Percentiles rank a stretch among this genome's conserved stretches.
These are phyloP conservation scores for Aphanomyces astaci DNA, from an alignment of 352 stramenopile species.

Conservation along the genomic window DNA sequence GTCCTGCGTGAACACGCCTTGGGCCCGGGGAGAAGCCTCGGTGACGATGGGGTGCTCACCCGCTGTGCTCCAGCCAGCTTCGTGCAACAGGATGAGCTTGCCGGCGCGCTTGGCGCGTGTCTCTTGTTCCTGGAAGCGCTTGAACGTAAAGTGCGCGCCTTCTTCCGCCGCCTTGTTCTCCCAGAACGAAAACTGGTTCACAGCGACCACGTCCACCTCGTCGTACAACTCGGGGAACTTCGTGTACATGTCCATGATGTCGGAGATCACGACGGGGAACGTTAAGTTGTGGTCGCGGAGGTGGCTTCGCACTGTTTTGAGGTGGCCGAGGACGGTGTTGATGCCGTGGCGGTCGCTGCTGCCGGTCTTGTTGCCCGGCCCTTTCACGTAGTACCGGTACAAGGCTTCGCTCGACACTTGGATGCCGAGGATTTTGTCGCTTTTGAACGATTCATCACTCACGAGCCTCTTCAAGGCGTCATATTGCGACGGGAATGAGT, in stretches of 20 bases:
- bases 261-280: slow-evolving; percentile 52
- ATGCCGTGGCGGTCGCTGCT: background rate
- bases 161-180: slow-evolving; percentile 38
- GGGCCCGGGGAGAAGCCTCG: slow-evolving; percentile 38
- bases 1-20: too few species aligned
- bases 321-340: slow-evolving; percentile 28
- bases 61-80: slow-evolving; percentile 53
- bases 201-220: slow-evolving; percentile 55
- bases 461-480: slow-evolving; percentile 36
- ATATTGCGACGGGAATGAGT: too few species aligned
- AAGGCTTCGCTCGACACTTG: too few species aligned
- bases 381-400: too few species aligned
- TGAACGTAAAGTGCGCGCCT: too few species aligned
- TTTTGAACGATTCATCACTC: slow-evolving; percentile 28
- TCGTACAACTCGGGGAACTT: slow-evolving; percentile 43
- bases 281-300: slow-evolving; percentile 32
- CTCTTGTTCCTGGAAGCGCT: too few species aligned
- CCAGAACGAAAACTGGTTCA: slow-evolving; percentile 80
- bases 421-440: slow-evolving; percentile 44
- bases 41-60: slow-evolving; percentile 29
- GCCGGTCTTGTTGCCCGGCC: slow-evolving; percentile 38
- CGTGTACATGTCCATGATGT: slow-evolving; percentile 62
- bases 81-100: slow-evolving; percentile 45
- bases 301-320: slow-evolving; percentile 44
- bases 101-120: too few species aligned